Evolutionary conservation across 768 basidiomycete genomes (phyloP).

Genomic region (Boletus tylopilopsis): DNA sequence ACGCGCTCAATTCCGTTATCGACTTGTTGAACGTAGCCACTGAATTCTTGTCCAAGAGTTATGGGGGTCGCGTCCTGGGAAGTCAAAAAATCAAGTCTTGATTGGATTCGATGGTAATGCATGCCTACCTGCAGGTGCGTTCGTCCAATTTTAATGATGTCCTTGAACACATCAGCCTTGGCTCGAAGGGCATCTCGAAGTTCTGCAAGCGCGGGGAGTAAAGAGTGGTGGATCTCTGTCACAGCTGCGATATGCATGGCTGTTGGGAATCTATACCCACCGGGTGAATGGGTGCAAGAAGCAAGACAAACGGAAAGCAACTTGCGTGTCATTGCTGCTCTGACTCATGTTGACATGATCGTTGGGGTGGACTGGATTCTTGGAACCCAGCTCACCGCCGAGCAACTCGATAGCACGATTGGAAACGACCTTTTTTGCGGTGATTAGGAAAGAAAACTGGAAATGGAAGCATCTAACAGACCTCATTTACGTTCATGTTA

Average conservation of each 20-base stretch:
- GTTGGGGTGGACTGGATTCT: slow-evolving; percentile 97
- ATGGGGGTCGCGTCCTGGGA: slow-evolving; percentile 91
- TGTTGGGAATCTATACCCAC: slow-evolving; percentile 79
- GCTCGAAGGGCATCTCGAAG: slow-evolving; percentile 80
- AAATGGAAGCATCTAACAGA: slow-evolving; percentile 23
- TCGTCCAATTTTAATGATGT: slow-evolving; percentile 98
- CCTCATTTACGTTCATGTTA: slow-evolving; percentile 99
- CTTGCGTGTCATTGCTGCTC: slow-evolving; percentile 96
- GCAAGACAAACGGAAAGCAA: slow-evolving; percentile 5
- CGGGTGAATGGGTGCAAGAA: neutral
- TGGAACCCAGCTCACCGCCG: slow-evolving; percentile 92
- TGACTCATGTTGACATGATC: slow-evolving; percentile 99
- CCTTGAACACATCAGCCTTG: slow-evolving; percentile 79
- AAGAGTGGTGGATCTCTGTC: slow-evolving; percentile 70
- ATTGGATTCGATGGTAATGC: neutral
- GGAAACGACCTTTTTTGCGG: slow-evolving; percentile 78
- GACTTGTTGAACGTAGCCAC: slow-evolving; percentile 95
- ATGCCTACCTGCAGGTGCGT: slow-evolving; percentile 80
- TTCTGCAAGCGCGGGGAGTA: slow-evolving; percentile 83
- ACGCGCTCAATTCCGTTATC: slow-evolving; percentile 86
- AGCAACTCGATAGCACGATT: slow-evolving; percentile 97
- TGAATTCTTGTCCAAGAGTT: slow-evolving; percentile 98
- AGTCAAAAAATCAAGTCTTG: neutral
- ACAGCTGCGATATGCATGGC: slow-evolving; percentile 99
- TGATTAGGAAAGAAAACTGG: neutral